Percentiles rank a stretch among this genome's conserved stretches.
Conservation (phyloP, 1,284 basidiomycete genomes). For the Ceratobasidium papillatum region DNA sequence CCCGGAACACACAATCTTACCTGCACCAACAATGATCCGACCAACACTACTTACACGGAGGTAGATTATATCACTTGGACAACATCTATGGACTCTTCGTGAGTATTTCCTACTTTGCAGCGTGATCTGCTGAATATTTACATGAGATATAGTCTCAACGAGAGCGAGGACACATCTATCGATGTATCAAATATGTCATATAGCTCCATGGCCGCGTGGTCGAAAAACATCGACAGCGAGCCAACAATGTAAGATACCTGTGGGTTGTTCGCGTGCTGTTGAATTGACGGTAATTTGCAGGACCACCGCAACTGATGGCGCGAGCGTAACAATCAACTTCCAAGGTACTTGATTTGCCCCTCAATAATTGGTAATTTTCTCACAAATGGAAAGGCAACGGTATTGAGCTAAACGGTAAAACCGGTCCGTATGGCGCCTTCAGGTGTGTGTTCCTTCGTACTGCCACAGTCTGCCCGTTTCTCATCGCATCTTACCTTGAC, state of each 20-base stretch:
- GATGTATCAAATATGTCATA: constrained; percentile 1
- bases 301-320: constrained; percentile 18
- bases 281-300: background rate
- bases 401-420: background rate
- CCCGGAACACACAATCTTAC: constrained; percentile 25
- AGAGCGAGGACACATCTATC: background rate
- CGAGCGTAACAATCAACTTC: constrained; percentile 28
- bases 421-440: constrained; percentile 9
- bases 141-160: background rate
- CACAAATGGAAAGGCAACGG: constrained; percentile 17
- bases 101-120: background rate
- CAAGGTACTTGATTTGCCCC: background rate
- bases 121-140: background rate
- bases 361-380: background rate
- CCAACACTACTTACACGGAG: constrained; percentile 13
- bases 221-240: background rate
- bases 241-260: constrained; percentile 7
- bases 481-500: background rate
- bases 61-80: constrained; percentile 31
- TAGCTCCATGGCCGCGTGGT: constrained; percentile 21
- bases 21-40: constrained; percentile 18
- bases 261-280: background rate
- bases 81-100: constrained; percentile 9
- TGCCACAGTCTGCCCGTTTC: background rate
- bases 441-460: background rate